Evolutionary conservation across 2,329 filamentous ascomycete genomes (phyloP), one percentile per base, ranked within the genome.

Genomic region (Colletotrichum cordylinicola): DNA sequence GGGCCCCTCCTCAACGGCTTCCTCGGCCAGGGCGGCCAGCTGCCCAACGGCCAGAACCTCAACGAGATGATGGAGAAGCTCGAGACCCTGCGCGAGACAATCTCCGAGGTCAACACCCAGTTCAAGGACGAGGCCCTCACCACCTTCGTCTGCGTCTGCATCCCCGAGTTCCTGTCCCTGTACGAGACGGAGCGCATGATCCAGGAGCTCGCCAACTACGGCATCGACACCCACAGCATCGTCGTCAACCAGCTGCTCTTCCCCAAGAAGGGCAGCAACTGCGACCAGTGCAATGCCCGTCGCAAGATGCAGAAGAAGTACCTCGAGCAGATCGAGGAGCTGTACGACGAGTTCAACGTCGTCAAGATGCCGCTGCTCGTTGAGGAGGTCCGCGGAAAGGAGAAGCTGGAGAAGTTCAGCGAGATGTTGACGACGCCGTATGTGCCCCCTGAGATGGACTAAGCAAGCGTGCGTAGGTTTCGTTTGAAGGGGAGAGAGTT

Each of bases 121-220:
- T 99, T 99, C 91, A 98, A 99, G 90, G 95, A 99, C 83, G 93
- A 97, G 72, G 94, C 96, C 79, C 91, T 98, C 81, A 98, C 96
- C 27, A 99, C 97, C 0, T 99, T 99, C 82, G 96, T 99, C 70
- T 98, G 97, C 84, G 97, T 99, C 77, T 98, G 97, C 85, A 99
- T 99, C 84, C 95, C 97, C 69, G 97, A 99, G 87, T 99, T 99
- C 88, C 86, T 99, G 81, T 96, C 94, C 48, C 90, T 99, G 68
- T 99, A 99, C 88, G 97, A 99, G 90, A 99, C 97, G 77, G 97
- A 99, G 89, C 94, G 97, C 81, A 98, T 99, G 97, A 98, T 99
- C 81, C 97, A 99, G 89, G 97, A 99, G 88, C 90, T 99, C 77
- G 93, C 95, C 64, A 94, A 91, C 84, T 99, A 98, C 87, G 90